Percentiles rank a stretch among this genome's conserved stretches.
Conservation (phyloP, 495 filamentous ascomycete genomes). For the Annulohypoxylon bovei region DNA sequence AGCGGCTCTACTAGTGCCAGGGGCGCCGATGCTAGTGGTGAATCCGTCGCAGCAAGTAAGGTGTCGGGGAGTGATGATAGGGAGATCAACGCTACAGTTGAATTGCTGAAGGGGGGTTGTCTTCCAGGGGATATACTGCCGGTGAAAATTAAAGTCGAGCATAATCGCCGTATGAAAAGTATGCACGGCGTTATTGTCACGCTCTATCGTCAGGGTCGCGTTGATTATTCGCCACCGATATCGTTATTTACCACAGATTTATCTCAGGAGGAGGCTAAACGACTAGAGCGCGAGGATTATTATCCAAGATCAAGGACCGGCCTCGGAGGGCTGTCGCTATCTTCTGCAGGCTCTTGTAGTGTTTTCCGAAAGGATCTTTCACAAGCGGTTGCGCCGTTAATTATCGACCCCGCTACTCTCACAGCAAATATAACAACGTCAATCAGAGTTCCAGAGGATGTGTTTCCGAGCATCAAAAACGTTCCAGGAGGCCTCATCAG, state of each 20-base stretch:
- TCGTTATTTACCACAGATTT: conserved; percentile 66
- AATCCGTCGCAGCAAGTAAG: conserved; percentile 43
- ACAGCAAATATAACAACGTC: conserved; percentile 79
- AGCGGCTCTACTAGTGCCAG: conserved; percentile 51
- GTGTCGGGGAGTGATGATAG: conserved; percentile 57
- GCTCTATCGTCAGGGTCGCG: conserved; percentile 88
- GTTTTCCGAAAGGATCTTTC: conserved; percentile 93
- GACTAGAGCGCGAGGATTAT: conserved; percentile 78
- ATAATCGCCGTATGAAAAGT: conserved; percentile 86
- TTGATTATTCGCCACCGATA: conserved; percentile 80
- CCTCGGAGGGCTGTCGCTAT: conserved; percentile 81
- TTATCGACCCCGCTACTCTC: conserved; percentile 83
- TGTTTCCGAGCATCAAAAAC: conserved; percentile 88
- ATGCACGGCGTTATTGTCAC: conserved; percentile 93
- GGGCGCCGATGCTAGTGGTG: conserved; percentile 48
- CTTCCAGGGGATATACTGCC: conserved; percentile 85
- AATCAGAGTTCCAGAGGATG: conserved; percentile 86
- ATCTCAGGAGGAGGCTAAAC: conserved; percentile 68
- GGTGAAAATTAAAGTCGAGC: conserved; percentile 81
- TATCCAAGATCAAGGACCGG: conserved; percentile 78
- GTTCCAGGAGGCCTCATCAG: conserved; percentile 92
- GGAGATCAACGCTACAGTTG: conserved; percentile 87
- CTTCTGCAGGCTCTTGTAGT: conserved; percentile 81
- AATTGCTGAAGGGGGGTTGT: conserved; percentile 82
- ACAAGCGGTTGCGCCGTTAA: conserved; percentile 85